Percentiles rank a stretch among this genome's conserved stretches.
Conservation (phyloP, 352 stramenopile species). For the Phytophthora multivora region DNA sequence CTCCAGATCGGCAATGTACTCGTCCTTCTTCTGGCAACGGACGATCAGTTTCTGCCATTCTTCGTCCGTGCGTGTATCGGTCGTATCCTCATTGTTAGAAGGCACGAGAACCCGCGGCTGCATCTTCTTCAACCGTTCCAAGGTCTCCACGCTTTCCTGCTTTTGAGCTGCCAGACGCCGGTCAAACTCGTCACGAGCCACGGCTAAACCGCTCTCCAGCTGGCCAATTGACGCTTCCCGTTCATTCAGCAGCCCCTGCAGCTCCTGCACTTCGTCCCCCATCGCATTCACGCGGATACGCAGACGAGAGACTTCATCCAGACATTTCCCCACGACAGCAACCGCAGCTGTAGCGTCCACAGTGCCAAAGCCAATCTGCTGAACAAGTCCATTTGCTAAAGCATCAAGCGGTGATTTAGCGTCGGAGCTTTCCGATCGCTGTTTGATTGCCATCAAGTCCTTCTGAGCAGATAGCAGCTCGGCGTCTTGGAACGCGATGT, state of each 20-base stretch:
- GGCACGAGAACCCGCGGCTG: conserved; percentile 35
- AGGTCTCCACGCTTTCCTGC: conserved; percentile 41
- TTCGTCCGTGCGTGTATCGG: conserved; percentile 30
- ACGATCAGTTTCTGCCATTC: conserved; percentile 78
- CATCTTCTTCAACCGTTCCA: conserved; percentile 48
- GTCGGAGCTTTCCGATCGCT: conserved; percentile 35
- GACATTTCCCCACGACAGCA: conserved; percentile 49
- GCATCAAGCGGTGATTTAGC: conserved; percentile 55
- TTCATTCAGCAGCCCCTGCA: conserved; percentile 49
- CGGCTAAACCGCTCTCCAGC: conserved; percentile 62
- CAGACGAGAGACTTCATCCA: conserved; percentile 60
- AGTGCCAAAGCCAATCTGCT: conserved; percentile 30
- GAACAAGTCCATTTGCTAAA: conserved; percentile 34
- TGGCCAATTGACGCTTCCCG: conserved; percentile 55
- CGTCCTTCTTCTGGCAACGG: conserved; percentile 77
- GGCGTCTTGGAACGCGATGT: conserved; percentile 83
- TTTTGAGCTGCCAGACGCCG: conserved; percentile 57
- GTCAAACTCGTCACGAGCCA: conserved; percentile 77
- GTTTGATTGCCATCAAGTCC: conserved; percentile 58
- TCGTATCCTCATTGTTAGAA: neutral
- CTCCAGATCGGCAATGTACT: conserved; percentile 83
- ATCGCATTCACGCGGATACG: conserved; percentile 54
- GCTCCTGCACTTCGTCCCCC: conserved; percentile 38
- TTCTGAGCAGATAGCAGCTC: conserved; percentile 60
- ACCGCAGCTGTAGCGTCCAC: conserved; percentile 2